Percentiles rank a stretch among this genome's conserved stretches.
These are phyloP conservation scores for Wickerhamiella hasegawae DNA, from an alignment of 805 yeast genomes.

Conservation along the genomic window DNA sequence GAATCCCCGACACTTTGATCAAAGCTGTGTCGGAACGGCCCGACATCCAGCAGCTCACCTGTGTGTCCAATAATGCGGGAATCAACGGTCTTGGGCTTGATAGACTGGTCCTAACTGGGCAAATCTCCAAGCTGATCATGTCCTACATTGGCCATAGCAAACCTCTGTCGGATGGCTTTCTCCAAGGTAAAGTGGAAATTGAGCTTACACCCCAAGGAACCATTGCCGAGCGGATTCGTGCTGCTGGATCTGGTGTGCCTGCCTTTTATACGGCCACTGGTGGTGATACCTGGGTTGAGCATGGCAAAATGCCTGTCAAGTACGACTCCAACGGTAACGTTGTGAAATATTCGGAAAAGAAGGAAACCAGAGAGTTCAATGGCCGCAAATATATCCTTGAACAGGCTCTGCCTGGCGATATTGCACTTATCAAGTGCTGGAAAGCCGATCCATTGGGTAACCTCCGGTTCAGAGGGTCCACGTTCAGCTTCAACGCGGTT, in stretches of 20 bases:
- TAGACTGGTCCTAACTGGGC: conserved; percentile 27
- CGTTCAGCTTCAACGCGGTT: conserved; percentile 30
- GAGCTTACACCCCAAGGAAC: conserved; percentile 38
- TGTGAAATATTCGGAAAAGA: conserved; percentile 23
- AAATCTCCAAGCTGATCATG: conserved; percentile 29
- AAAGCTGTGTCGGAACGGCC: conserved; percentile 23
- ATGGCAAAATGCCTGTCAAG: conserved; percentile 31
- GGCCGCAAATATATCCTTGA: conserved; percentile 31
- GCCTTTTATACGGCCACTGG: conserved; percentile 36
- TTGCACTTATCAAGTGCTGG: conserved; percentile 32
- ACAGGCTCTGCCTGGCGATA: conserved; percentile 30
- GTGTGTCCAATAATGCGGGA: conserved; percentile 35
- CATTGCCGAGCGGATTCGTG: conserved; percentile 33
- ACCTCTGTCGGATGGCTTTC: conserved; percentile 26
- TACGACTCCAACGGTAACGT: conserved; percentile 24
- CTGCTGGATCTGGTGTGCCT: conserved; percentile 34
- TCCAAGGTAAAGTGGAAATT: conserved; percentile 29
- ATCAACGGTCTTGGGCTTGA: conserved; percentile 30
- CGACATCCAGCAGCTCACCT: conserved; percentile 26
- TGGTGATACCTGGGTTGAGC: conserved; percentile 35
- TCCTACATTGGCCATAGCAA: conserved; percentile 33
- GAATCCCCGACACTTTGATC: conserved; percentile 31
- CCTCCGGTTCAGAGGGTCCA: conserved; percentile 31
- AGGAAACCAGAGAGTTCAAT: conserved; percentile 29
- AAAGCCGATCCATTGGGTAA: conserved; percentile 35